Base-by-base conservation (phyloP, 352 stramenopile genomes). In the Phytophthora syringae region DNA sequence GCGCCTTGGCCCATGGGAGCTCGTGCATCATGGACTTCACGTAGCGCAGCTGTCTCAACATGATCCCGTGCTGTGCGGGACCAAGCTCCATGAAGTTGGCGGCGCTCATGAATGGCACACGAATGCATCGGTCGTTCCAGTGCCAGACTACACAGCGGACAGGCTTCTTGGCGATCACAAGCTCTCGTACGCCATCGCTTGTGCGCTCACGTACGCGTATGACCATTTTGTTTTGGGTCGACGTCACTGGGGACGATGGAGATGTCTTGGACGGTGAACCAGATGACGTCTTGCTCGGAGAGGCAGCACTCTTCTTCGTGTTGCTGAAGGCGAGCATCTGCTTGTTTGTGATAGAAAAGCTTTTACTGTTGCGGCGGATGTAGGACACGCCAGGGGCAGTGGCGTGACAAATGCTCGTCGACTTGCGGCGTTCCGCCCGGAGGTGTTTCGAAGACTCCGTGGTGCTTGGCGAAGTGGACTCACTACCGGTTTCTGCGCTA, bases 11-110 rank as follows among this genome's bases (percentile, higher is more conserved):
- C 86, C 86, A 94, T 32, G 86, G 84, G n/a, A 93, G 69, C 20
- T 94, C 80, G 51, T 93, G 81, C 86, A 93, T 94, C 44, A 90
- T 83, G 7, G 75, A 80, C 67, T 92, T 93, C 37, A 94, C 77
- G 64, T 89, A 94, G n/a, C 86, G 84, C 20, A 94, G 56, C 47
- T 94, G 86, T 2, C 76, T 70, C n/a, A 94, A 42, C 86, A 94
- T 94, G 47, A 94, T 76, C 6, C 79, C 76, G 44, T 94, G 86
- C 60, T 94, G 86, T 7, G 89, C 76, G 34, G 86, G 84, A 0
- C 86, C 86, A 27, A 94, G 73, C 44, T 79, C 57, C 34, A 91
- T 84, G 32, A 70, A 61, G 24, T 71, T 77, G 16, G 59, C 53
- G 15, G 54, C 37, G 15, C 39, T 67, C 53, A 77, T 67, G 52